Evolutionary conservation across 768 basidiomycete genomes (phyloP).

Genomic region (Mycena crocata): DNA sequence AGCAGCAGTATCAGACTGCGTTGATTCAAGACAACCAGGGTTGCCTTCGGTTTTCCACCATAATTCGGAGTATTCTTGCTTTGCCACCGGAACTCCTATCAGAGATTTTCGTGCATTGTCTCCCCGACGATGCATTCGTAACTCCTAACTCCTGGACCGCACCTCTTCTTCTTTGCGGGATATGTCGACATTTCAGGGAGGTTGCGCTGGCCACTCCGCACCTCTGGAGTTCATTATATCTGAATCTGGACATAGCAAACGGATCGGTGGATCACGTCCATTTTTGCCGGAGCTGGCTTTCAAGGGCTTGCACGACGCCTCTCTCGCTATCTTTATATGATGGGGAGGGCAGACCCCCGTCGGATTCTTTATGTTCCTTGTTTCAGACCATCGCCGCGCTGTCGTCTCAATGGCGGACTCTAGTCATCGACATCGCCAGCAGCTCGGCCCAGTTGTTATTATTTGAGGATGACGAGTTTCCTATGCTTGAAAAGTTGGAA

Average conservation of each 20-base stretch:
- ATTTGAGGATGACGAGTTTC: not conserved
- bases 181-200: conserved; percentile 13
- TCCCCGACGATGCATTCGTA: conserved; percentile 5
- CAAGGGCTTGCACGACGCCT: not conserved
- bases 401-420: not conserved
- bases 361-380: not conserved
- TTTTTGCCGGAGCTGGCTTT: conserved; percentile 1
- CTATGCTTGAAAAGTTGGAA: not conserved
- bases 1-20: conserved; percentile 8
- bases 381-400: not conserved
- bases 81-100: conserved; percentile 9
- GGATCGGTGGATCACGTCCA: not conserved
- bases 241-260: not conserved
- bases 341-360: too few species aligned
- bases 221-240: conserved; percentile 9
- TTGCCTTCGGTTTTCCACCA: not conserved
- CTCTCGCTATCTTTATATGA: not conserved
- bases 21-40: not conserved
- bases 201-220: conserved; percentile 6
- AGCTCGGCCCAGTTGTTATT: not conserved
- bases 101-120: conserved; percentile 6
- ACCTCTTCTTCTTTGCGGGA: not conserved
- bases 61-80: not conserved
- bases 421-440: not conserved
- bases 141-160: not conserved